A percentile compares a stretch with the other conserved stretches of the same genome.
Evolutionary conservation across 306 rosid genomes (phyloP).

Genomic region (Sicyos edulis): DNA sequence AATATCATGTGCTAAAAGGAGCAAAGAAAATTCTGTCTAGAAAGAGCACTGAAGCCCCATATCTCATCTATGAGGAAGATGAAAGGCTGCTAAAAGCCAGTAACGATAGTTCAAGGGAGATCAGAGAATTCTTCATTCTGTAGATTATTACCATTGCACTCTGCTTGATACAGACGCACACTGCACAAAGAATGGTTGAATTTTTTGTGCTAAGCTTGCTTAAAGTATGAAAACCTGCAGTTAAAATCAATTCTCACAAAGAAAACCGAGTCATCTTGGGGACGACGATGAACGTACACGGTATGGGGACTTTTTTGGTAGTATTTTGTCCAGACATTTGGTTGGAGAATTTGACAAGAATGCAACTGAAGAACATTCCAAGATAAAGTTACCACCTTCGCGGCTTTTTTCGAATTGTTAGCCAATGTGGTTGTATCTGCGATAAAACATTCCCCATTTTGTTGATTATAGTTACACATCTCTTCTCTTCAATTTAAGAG

Average conservation of each 20-base stretch:
- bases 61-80: conserved; percentile 88
- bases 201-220: too few relatives aligned
- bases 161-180: conserved; percentile 94
- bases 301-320: background rate
- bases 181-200: conserved; percentile 63
- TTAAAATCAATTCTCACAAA: background rate
- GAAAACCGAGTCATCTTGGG: background rate
- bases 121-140: conserved; percentile 57
- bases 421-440: too few relatives aligned
- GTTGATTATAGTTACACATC: too few relatives aligned
- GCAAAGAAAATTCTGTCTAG: conserved; percentile 66
- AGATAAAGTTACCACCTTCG: too few relatives aligned
- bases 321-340: too few relatives aligned
- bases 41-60: conserved; percentile 78
- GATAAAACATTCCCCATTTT: too few relatives aligned
- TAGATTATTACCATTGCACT: conserved; percentile 72
- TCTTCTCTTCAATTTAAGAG: too few relatives aligned
- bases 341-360: too few relatives aligned
- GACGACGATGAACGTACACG: background rate
- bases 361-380: too few relatives aligned
- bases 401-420: too few relatives aligned
- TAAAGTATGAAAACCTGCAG: background rate
- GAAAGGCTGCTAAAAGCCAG: conserved; percentile 80
- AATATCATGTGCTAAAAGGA: conserved; percentile 91
- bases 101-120: conserved; percentile 70